Conservation (phyloP, 2,329 filamentous ascomycete species). For the Colletotrichum tamarilloi region DNA sequence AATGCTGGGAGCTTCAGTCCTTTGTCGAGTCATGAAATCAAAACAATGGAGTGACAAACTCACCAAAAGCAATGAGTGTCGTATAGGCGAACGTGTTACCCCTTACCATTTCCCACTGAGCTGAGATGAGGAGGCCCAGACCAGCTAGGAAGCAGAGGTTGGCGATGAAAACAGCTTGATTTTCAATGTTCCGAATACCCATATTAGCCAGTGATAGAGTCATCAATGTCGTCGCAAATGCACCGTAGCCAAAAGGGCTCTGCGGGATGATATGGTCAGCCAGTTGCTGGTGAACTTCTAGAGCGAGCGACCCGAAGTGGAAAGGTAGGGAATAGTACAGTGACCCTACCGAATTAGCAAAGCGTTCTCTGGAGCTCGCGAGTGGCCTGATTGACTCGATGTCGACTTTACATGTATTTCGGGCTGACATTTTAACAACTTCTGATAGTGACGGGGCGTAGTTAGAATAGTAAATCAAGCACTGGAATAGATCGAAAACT, state of each 20-base stretch:
- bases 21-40: background rate
- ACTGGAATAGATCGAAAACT: too few species aligned
- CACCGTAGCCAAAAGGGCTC: background rate
- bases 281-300: background rate
- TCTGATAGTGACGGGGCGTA: background rate
- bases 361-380: background rate
- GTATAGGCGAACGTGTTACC: conserved; percentile 65
- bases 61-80: conserved; percentile 63
- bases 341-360: background rate
- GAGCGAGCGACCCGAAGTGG: background rate
- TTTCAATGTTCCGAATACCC: background rate
- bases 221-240: background rate
- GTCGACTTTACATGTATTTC: background rate
- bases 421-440: background rate
- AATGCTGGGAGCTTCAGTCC: background rate
- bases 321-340: background rate
- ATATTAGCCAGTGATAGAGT: background rate
- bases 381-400: background rate
- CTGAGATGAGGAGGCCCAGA: conserved; percentile 62
- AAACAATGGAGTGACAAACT: background rate
- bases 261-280: background rate
- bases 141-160: conserved; percentile 42
- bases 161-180: background rate
- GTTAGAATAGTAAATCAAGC: too few species aligned
- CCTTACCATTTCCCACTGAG: conserved; percentile 64